These are phyloP conservation scores for Irpex sp. DNA, from an alignment of 1,284 basidiomycete genomes.

Conservation along the genomic window DNA sequence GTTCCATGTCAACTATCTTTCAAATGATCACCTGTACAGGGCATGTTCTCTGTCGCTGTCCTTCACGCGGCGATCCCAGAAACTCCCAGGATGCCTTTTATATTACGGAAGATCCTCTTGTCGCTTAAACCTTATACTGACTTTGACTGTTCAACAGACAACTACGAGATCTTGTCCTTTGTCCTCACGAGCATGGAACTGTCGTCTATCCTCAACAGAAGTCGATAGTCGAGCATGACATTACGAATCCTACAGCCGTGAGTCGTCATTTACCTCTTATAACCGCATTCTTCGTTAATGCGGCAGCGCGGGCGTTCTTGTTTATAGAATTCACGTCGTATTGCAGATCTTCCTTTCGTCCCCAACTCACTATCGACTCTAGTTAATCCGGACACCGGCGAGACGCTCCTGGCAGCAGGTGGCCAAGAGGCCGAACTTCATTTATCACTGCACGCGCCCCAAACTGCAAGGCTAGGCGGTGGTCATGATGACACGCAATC, in stretches of 20 bases:
- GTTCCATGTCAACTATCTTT: neutral
- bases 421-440: constrained; percentile 81
- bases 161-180: constrained; percentile 72
- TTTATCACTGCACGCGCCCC: constrained; percentile 49
- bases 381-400: constrained; percentile 45
- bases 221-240: constrained; percentile 66
- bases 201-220: constrained; percentile 60
- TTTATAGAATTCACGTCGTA: constrained; percentile 41
- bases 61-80: neutral
- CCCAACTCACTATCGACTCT: constrained; percentile 71
- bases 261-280: constrained; percentile 24
- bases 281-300: neutral
- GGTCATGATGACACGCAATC: neutral
- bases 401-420: constrained; percentile 75
- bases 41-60: neutral
- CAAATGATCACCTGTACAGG: neutral
- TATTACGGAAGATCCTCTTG: neutral
- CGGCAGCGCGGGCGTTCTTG: constrained; percentile 1
- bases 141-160: constrained; percentile 42
- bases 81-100: neutral
- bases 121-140: neutral
- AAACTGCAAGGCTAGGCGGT: constrained; percentile 13
- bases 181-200: constrained; percentile 63
- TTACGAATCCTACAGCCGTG: constrained; percentile 49
- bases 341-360: constrained; percentile 55